Percentiles rank a stretch among this genome's conserved stretches.
These are phyloP conservation scores for Mortierella hygrophila DNA, from an alignment of 192 early-diverging fungal species.

Conservation along the genomic window DNA sequence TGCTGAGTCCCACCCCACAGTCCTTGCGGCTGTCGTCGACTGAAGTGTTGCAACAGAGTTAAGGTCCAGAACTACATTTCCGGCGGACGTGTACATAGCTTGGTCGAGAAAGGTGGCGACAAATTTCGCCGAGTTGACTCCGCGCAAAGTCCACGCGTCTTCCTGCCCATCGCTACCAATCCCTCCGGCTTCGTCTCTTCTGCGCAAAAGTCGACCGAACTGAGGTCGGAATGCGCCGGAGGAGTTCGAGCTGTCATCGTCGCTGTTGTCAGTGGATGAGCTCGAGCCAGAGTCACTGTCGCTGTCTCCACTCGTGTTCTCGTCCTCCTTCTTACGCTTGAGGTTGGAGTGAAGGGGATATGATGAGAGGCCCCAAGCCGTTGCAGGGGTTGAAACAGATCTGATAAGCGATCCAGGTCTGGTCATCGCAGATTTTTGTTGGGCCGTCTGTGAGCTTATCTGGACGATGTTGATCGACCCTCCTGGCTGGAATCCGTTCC, in stretches of 20 bases:
- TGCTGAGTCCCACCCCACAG: constrained; percentile 12
- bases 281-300: constrained; percentile 26
- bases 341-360: constrained; percentile 7
- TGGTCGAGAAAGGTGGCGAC: constrained; percentile 16
- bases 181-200: neutral
- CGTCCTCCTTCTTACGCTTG: constrained; percentile 11
- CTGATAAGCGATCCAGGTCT: neutral
- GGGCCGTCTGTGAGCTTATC: neutral
- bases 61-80: constrained; percentile 12
- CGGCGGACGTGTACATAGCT: neutral
- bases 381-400: neutral
- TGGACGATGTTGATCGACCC: neutral
- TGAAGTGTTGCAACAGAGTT: neutral
- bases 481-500: constrained; percentile 10
- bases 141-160: constrained; percentile 15
- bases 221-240: neutral
- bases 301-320: constrained; percentile 25
- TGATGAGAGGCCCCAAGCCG: constrained; percentile 21
- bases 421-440: neutral
- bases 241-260: constrained; percentile 13
- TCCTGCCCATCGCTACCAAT: neutral
- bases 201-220: neutral
- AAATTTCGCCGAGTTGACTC: constrained; percentile 47
- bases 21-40: neutral
- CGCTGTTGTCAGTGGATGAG: constrained; percentile 33